Conservation (phyloP, 1,284 basidiomycete species). For the Trichosporon faecale region DNA sequence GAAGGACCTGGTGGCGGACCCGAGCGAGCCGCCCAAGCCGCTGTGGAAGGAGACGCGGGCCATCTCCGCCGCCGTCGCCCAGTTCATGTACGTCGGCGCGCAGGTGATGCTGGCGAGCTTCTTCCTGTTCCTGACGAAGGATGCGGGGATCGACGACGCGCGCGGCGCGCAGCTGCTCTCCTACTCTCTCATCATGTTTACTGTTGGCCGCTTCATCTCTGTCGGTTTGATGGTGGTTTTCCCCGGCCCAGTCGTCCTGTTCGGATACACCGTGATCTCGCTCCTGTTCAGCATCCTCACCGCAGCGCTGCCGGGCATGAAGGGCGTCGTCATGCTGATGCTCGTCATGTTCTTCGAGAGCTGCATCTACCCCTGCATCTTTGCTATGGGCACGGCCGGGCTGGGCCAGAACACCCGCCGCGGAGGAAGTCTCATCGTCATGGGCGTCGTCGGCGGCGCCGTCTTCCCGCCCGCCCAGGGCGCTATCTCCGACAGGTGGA, state of each 20-base stretch:
- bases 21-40: conserved; percentile 30
- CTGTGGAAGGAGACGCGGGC: conserved; percentile 69
- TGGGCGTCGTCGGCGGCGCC: conserved; percentile 68
- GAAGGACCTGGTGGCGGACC: conserved; percentile 39
- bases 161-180: conserved; percentile 65
- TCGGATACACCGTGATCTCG: conserved; percentile 59
- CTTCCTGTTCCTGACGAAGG: conserved; percentile 66
- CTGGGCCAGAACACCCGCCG: conserved; percentile 67
- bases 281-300: conserved; percentile 59
- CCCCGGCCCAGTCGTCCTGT: conserved; percentile 64
- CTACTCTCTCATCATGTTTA: conserved; percentile 70
- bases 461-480: conserved; percentile 72
- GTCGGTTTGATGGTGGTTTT: conserved; percentile 62
- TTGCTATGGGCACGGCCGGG: conserved; percentile 67
- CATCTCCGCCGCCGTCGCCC: conserved; percentile 58
- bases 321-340: conserved; percentile 64
- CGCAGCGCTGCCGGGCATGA: conserved; percentile 58
- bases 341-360: conserved; percentile 73
- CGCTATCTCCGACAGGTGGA: conserved; percentile 59
- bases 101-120: conserved; percentile 71
- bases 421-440: conserved; percentile 66
- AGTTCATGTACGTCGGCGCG: conserved; percentile 61
- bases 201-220: conserved; percentile 63
- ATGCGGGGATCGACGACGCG: conserved; percentile 60
- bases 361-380: conserved; percentile 56